Percentiles rank a stretch among this genome's conserved stretches.
Evolutionary conservation across 2,329 filamentous ascomycete genomes (phyloP).

Genomic region (Colletotrichum falcatum): DNA sequence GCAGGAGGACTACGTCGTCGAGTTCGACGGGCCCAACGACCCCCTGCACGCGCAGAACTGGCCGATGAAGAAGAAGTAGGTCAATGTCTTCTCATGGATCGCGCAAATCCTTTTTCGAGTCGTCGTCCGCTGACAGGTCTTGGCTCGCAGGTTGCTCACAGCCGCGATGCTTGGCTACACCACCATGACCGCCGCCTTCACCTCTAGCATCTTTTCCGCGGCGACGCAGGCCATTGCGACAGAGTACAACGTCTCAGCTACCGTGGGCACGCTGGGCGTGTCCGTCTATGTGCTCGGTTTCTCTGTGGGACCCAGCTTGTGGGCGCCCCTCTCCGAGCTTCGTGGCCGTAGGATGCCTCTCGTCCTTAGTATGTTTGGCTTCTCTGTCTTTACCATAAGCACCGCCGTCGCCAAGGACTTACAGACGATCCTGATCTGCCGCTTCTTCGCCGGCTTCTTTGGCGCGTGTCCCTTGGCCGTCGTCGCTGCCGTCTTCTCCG

Average conservation of each 20-base stretch:
- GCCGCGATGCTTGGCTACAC: slow-evolving; percentile 78
- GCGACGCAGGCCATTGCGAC: slow-evolving; percentile 68
- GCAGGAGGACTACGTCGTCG: slow-evolving; percentile 82
- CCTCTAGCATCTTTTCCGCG: slow-evolving; percentile 80
- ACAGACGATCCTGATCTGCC: slow-evolving; percentile 75
- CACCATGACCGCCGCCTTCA: slow-evolving; percentile 78
- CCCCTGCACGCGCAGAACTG: slow-evolving; percentile 91
- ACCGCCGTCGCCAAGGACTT: slow-evolving; percentile 75
- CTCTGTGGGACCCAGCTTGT: slow-evolving; percentile 77
- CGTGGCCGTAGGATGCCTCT: slow-evolving; percentile 74
- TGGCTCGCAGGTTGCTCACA: slow-evolving; percentile 64
- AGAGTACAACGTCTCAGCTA: slow-evolving; percentile 70
- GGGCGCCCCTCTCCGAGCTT: slow-evolving; percentile 80
- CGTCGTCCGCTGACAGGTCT: slow-evolving; percentile 25
- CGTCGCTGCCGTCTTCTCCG: slow-evolving; percentile 77
- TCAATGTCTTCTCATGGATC: slow-evolving; percentile 43
- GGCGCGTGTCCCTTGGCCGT: slow-evolving; percentile 77
- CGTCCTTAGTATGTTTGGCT: slow-evolving; percentile 73
- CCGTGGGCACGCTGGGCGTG: slow-evolving; percentile 74
- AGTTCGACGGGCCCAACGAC: slow-evolving; percentile 87
- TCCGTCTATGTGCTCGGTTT: slow-evolving; percentile 79
- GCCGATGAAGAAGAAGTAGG: slow-evolving; percentile 81
- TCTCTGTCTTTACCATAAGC: slow-evolving; percentile 75
- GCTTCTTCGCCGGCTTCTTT: slow-evolving; percentile 81
- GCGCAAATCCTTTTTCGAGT: not conserved